A percentile compares a stretch with the other conserved stretches of the same genome.
These are phyloP conservation scores for Apiospora pterosperma DNA, from an alignment of 2,329 filamentous ascomycete species.

Conservation along the genomic window DNA sequence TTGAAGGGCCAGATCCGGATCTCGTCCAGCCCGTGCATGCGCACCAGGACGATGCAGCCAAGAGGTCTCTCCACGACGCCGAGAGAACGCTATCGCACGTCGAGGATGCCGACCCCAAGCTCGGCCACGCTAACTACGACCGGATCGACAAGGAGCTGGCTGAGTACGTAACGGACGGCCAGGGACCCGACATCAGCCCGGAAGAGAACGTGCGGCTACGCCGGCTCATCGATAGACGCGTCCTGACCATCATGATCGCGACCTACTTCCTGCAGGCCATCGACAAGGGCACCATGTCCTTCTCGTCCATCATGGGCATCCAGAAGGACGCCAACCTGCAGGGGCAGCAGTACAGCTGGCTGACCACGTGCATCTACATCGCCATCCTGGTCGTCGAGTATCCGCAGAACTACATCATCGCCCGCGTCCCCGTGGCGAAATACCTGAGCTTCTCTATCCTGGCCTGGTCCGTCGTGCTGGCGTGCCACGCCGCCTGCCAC, in stretches of 20 bases:
- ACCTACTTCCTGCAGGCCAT: constrained; percentile 72
- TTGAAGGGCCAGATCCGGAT: constrained; percentile 24
- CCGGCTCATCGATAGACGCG: constrained; percentile 62
- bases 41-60: constrained; percentile 17
- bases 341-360: constrained; percentile 56
- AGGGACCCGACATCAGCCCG: constrained; percentile 49
- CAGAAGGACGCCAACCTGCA: constrained; percentile 45
- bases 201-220: constrained; percentile 61
- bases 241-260: constrained; percentile 67
- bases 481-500: constrained; percentile 57
- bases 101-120: constrained; percentile 28
- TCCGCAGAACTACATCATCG: constrained; percentile 53
- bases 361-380: constrained; percentile 73
- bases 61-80: constrained; percentile 24
- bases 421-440: constrained; percentile 64
- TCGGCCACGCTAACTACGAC: constrained; percentile 47
- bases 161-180: constrained; percentile 58
- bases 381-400: constrained; percentile 69
- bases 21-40: constrained; percentile 15
- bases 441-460: constrained; percentile 63
- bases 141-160: constrained; percentile 67
- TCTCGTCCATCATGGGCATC: constrained; percentile 63
- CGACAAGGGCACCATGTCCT: constrained; percentile 65
- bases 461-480: constrained; percentile 59
- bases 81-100: constrained; percentile 17